Conservation (phyloP, 305 asterid species). For the Fraxinus sp. region DNA sequence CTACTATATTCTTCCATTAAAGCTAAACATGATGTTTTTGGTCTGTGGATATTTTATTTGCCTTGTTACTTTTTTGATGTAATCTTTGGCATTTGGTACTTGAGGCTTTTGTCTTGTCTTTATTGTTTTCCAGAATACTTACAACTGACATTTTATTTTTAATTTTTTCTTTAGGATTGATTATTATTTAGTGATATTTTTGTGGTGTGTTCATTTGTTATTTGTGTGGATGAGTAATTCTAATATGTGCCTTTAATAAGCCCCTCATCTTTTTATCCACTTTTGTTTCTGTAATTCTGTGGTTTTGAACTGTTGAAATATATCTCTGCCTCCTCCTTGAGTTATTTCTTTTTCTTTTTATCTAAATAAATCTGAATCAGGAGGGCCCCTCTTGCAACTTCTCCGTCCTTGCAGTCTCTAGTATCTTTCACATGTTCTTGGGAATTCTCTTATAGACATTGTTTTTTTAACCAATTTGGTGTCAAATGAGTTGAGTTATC, state of each 20-base stretch:
- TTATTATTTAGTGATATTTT: background rate
- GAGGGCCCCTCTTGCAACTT: background rate
- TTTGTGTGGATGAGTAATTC: background rate
- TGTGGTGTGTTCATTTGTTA: background rate
- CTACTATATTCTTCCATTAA: conserved; percentile 1
- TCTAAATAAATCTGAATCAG: background rate
- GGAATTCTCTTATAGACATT: background rate
- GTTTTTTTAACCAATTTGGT: background rate
- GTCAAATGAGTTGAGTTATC: background rate
- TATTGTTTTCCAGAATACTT: background rate
- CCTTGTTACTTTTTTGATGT: conserved; percentile 4
- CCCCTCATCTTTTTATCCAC: background rate
- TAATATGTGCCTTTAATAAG: background rate
- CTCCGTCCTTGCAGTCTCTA: background rate
- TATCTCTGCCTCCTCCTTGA: background rate
- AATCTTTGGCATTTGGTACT: background rate
- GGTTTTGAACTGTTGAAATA: background rate
- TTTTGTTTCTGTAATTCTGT: background rate
- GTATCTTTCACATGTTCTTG: background rate
- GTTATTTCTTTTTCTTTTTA: too few species aligned
- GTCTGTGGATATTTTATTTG: conserved; percentile 9
- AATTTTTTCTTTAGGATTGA: background rate
- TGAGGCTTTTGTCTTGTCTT: background rate
- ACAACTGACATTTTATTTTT: background rate
- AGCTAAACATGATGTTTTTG: conserved; percentile 12